Evolutionary conservation across 2,329 filamentous ascomycete species (phyloP).

Genomic region (Phyllosticta citrichinensis): DNA sequence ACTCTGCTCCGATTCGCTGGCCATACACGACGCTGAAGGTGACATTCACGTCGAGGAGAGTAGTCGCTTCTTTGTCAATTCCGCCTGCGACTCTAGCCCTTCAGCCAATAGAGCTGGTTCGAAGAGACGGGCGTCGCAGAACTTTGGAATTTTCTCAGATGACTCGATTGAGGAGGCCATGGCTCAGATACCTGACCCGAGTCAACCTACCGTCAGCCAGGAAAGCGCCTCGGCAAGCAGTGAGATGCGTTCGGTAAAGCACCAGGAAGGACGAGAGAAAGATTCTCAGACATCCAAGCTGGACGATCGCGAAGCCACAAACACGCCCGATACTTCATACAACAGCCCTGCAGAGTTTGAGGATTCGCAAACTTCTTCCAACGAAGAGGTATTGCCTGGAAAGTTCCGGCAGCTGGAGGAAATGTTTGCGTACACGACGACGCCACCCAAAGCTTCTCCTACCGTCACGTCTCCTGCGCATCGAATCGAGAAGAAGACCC

Average conservation of each 20-base stretch:
- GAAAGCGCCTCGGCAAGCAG: not conserved
- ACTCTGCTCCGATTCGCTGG: constrained; percentile 33
- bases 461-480: too few species aligned
- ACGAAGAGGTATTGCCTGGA: not conserved
- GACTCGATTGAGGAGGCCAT: constrained; percentile 37
- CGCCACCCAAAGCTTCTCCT: not conserved
- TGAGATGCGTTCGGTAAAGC: not conserved
- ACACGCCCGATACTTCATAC: not conserved
- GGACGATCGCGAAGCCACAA: not conserved
- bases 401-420: not conserved
- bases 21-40: constrained; percentile 19
- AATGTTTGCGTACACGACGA: constrained; percentile 1
- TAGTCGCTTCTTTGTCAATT: constrained; percentile 36
- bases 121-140: constrained; percentile 22
- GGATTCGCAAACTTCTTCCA: not conserved
- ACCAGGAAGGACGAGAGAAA: not conserved
- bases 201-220: not conserved
- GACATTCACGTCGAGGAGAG: constrained; percentile 19
- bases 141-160: constrained; percentile 39
- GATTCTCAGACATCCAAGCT: not conserved
- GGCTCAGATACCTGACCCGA: constrained; percentile 24
- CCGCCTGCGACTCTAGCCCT: constrained; percentile 29
- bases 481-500: not conserved
- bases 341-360: not conserved
- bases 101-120: constrained; percentile 27